phyloP scores from a whole-genome alignment of 2,329 filamentous ascomycete species.

The Pseudomassariella vexata region DNA sequence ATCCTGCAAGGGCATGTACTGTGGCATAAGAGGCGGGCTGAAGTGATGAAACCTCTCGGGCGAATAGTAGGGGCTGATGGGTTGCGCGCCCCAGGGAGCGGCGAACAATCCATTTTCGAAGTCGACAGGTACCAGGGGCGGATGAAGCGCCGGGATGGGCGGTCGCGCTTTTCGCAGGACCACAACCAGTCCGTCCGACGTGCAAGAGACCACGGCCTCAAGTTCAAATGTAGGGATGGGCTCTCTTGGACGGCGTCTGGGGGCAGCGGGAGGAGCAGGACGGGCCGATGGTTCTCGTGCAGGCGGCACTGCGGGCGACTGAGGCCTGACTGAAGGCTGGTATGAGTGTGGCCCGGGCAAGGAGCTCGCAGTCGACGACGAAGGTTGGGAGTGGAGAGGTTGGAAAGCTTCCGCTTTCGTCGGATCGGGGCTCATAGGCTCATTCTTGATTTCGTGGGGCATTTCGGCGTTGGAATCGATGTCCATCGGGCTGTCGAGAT shows the following conservation, averaged over 20 bases:
- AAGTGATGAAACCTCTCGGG: conserved; percentile 37
- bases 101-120: conserved; percentile 65
- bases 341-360: not conserved
- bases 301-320: conserved; percentile 5
- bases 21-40: conserved; percentile 34
- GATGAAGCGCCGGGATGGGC: conserved; percentile 54
- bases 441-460: conserved; percentile 29
- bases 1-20: conserved; percentile 38
- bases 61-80: conserved; percentile 45
- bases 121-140: conserved; percentile 39
- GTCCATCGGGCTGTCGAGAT: conserved; percentile 36
- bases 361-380: not conserved
- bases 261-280: conserved; percentile 15
- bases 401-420: conserved; percentile 22
- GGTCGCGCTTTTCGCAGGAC: conserved; percentile 70
- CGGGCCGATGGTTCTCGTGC: conserved; percentile 3
- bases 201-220: conserved; percentile 87
- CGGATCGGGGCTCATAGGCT: conserved; percentile 22
- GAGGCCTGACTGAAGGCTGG: not conserved
- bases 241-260: conserved; percentile 17
- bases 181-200: conserved; percentile 81
- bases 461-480: conserved; percentile 24
- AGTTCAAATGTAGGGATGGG: conserved; percentile 56
- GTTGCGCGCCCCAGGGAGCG: conserved; percentile 70
- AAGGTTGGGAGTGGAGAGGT: conserved; percentile 2